A percentile compares a stretch with the other conserved stretches of the same genome.
Evolutionary conservation across 331 rosid genomes (phyloP).

Genomic region (Rhamnella rubrinervis): DNA sequence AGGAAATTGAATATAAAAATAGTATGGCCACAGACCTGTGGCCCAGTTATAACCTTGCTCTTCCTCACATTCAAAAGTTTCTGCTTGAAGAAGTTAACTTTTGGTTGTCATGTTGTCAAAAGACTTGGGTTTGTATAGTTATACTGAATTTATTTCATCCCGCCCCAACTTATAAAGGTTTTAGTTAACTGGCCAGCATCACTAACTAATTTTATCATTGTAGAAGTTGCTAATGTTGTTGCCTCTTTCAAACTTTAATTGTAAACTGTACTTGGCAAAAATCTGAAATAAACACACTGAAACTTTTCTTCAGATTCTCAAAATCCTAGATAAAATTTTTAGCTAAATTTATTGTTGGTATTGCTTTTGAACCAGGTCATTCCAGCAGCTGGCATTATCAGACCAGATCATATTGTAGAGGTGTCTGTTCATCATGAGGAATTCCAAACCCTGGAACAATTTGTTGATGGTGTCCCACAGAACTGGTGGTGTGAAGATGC

Average conservation of each 20-base stretch:
- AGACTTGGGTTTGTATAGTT: too few relatives aligned
- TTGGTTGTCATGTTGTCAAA: too few relatives aligned
- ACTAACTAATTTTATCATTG: too few relatives aligned
- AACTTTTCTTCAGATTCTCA: background rate
- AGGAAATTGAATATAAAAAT: too few relatives aligned
- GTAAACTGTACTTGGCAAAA: too few relatives aligned
- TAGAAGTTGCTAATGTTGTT: background rate
- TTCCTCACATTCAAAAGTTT: too few relatives aligned
- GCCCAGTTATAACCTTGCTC: too few relatives aligned
- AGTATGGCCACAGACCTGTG: too few relatives aligned
- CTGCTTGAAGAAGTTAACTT: too few relatives aligned
- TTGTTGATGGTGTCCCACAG: slow-evolving; percentile 74
- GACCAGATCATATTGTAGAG: slow-evolving; percentile 74
- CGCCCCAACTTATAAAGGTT: too few relatives aligned
- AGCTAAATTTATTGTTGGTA: slow-evolving; percentile 1
- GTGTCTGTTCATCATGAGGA: slow-evolving; percentile 84
- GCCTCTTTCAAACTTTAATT: slow-evolving; percentile 1
- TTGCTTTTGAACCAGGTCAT: slow-evolving; percentile 55
- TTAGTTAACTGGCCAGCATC: too few relatives aligned
- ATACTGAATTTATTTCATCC: too few relatives aligned
- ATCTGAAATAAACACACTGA: background rate
- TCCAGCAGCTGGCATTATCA: slow-evolving; percentile 81
- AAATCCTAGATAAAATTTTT: background rate
- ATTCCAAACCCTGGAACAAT: slow-evolving; percentile 69
- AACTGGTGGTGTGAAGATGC: slow-evolving; percentile 93